phyloP scores from a whole-genome alignment of 345 rosid genomes.

The Eucalyptus cladocalyx region DNA sequence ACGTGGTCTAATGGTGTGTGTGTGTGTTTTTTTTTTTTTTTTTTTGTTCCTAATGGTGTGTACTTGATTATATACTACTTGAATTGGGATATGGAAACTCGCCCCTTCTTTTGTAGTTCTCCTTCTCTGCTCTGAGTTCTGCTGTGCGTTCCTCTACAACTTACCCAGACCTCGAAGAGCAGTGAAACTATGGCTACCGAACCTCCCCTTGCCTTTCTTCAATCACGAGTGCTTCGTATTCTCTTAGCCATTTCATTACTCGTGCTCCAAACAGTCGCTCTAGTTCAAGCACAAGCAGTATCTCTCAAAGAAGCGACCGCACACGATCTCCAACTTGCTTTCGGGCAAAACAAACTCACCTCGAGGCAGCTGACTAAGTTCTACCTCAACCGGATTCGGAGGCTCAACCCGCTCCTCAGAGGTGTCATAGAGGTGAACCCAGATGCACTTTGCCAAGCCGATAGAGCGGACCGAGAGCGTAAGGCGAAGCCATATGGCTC shows the following conservation, averaged over 20 bases:
- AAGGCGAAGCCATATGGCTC: neutral
- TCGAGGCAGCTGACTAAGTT: conserved; percentile 52
- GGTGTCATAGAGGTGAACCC: conserved; percentile 72
- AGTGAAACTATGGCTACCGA: neutral
- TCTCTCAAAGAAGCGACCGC: conserved; percentile 32
- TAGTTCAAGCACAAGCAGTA: neutral
- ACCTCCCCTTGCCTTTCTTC: neutral
- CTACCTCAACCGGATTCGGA: conserved; percentile 25
- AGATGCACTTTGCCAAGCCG: conserved; percentile 43
- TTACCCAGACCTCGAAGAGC: neutral
- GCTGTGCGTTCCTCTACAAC: neutral
- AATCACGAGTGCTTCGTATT: neutral
- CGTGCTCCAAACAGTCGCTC: neutral
- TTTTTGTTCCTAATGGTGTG: neutral
- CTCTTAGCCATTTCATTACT: neutral
- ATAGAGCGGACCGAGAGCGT: conserved; percentile 45
- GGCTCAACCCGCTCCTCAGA: conserved; percentile 32
- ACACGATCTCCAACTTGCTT: conserved; percentile 28
- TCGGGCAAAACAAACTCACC: conserved; percentile 30
- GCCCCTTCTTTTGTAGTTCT: neutral
- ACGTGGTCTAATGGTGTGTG: neutral
- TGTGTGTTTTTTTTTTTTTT: too few relatives aligned
- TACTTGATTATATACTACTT: neutral
- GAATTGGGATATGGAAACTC: neutral
- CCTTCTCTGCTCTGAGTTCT: neutral